A percentile compares a stretch with the other conserved stretches of the same genome.
These are phyloP conservation scores for Coemansia guatemalensis DNA, from an alignment of 192 early-diverging fungal species.

Conservation along the genomic window DNA sequence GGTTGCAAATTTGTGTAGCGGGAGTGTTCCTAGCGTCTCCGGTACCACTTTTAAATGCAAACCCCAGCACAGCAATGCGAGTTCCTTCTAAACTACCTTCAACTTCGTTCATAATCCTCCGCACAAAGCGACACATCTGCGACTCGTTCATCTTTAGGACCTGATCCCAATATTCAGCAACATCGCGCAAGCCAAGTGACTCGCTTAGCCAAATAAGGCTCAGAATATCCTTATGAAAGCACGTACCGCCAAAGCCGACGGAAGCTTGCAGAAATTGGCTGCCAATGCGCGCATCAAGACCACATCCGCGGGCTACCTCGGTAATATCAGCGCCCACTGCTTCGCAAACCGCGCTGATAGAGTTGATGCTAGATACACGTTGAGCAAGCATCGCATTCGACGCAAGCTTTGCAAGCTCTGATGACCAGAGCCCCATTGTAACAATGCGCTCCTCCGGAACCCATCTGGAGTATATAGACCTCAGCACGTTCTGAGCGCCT, in stretches of 20 bases:
- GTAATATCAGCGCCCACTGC: constrained; percentile 87
- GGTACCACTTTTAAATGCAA: constrained; percentile 95
- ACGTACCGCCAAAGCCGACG: constrained; percentile 93
- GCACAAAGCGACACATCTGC: constrained; percentile 83
- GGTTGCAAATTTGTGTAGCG: constrained; percentile 80
- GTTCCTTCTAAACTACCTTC: constrained; percentile 82
- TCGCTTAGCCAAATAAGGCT: constrained; percentile 88
- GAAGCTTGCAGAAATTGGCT: constrained; percentile 87
- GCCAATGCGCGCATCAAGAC: constrained; percentile 83
- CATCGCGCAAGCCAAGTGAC: constrained; percentile 81
- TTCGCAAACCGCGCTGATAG: constrained; percentile 89
- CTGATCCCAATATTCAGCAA: constrained; percentile 92
- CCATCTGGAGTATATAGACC: constrained; percentile 83
- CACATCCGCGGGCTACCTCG: constrained; percentile 89
- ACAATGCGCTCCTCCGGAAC: constrained; percentile 81
- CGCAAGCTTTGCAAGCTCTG: constrained; percentile 90
- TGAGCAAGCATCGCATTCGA: constrained; percentile 93
- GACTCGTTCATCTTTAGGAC: constrained; percentile 91
- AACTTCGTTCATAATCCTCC: constrained; percentile 66
- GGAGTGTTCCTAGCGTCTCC: constrained; percentile 92
- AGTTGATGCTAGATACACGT: constrained; percentile 90
- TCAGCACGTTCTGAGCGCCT: constrained; percentile 79
- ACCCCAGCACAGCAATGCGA: constrained; percentile 79
- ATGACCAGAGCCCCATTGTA: constrained; percentile 93
- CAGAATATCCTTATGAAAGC: constrained; percentile 94